Base-by-base conservation (phyloP, 345 rosid species). In the Erodium maritimum region DNA sequence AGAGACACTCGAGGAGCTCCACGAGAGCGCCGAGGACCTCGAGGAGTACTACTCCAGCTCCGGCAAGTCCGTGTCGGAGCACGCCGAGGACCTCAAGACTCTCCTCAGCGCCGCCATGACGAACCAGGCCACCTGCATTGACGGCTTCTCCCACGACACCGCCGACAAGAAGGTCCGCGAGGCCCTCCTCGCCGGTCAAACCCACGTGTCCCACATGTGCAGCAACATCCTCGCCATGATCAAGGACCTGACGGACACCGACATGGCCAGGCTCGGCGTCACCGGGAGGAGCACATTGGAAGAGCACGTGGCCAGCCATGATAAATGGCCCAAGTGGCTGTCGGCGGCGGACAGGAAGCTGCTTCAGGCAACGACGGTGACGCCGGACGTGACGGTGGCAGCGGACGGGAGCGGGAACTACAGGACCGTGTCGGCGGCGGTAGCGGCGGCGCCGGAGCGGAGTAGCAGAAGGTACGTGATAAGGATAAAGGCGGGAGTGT, bases 401-500 rank as follows among this genome's bases (percentile, higher is more conserved):
- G 59, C 59, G 8, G 67, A 63, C 14, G 97, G 97, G 0, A 85
- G 82, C n/a, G 97, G 97, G 51, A 52, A 85, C 34, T 76, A 70
- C 56, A 64, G 17, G 66, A 88, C 89, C 0, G 73, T 90, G 45
- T 54, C 69, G 11, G 96, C 50, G 1, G 97, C 96, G 0, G 96
- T 90, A 7, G 84, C 78, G 0, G 87, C 86, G 0, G 95, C 90
- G 6, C 97, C 97, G 0, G 65, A 68, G 53, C 70, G 76, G 23
- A 82, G 94, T 67, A 74, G 51, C 19, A 73, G 56, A 52, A 73
- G 97, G 76, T 83, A 73, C 67, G 64, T 90, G 17, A 90, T 90
- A 11, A 74, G 9, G 61, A 88, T 91, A 50, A 84, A 80, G 16
- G 86, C 95, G 0, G 97, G 97, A 0, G 85, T 82, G 18, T 91